Base-by-base conservation (phyloP, 371 early-diverging fungal species). In the Lichtheimia corymbifera region DNA sequence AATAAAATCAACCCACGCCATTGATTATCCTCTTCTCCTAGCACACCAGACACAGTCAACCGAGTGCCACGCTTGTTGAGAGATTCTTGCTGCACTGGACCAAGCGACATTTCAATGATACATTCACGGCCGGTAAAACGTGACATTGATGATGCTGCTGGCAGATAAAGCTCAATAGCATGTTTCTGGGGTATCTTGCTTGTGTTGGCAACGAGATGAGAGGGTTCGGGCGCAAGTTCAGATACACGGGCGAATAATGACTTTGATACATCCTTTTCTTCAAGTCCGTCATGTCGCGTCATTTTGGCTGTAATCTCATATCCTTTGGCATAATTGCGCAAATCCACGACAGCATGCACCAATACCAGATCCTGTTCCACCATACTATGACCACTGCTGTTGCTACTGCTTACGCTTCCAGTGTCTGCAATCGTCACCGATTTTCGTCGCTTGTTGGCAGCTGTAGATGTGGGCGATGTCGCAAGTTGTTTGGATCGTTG, bases 261-360 rank as follows among this genome's bases (percentile, higher is more conserved):
- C 15, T 51, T 42, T 5, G 66, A 63, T 11, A 66, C 54, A 43
- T 66, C 70, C 5, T 56, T 57, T 27, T 63, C 53, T 4, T 55
- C 51, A 4, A 17, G 49, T 7, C 40, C 25, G 13, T 22, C 47
- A 18, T 63, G 53, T 17, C 64, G 64, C 5, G 54, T 50, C 27
- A 67, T 40, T 41, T 44, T 49, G 6, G 50, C 28, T 7, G 41
- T 41, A 2, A 67, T 40, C 41, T 67, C 71, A 53, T 81, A 81
- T 6, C 82, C 82, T 25, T 66, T 55, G 6, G 70, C 70, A 53
- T 70, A 81, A 14, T 71, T 67, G 55, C 74, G 76, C 22, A 81
- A 59, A 60, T 81, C 82, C 1, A 74, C 67, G 4, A 77, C 55
- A 22, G 71, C 28, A 20, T 74, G 58, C 15, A 58, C 64, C 41